phyloP scores from a whole-genome alignment of 2,329 filamentous ascomycete genomes.

The Cercospora beticola region DNA sequence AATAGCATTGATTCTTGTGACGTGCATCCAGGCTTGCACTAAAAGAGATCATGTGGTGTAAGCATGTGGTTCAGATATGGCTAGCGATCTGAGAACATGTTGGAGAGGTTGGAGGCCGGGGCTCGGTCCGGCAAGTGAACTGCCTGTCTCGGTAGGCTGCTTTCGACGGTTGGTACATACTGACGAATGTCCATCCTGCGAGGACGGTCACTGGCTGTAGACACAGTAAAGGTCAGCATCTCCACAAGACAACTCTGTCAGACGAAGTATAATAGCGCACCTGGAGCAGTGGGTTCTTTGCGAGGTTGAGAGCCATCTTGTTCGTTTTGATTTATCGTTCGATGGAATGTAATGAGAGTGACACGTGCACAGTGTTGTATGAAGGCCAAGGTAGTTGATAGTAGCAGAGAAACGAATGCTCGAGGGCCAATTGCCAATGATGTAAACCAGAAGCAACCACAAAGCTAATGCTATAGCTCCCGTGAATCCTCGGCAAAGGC shows the following conservation, averaged over 20 bases:
- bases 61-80: background rate
- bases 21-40: constrained; percentile 11
- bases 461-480: background rate
- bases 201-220: constrained; percentile 1
- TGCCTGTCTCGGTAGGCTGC: background rate
- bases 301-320: constrained; percentile 3
- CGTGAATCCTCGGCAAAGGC: background rate
- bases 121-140: background rate
- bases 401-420: background rate
- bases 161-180: background rate
- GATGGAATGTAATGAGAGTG: background rate
- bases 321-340: background rate
- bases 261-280: background rate
- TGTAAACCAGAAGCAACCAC: constrained; percentile 2
- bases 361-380: background rate
- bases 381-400: background rate
- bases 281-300: constrained; percentile 1
- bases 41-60: background rate
- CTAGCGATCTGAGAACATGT: background rate
- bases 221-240: background rate
- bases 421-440: background rate
- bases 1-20: constrained; percentile 7
- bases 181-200: constrained; percentile 4
- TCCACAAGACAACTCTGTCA: background rate
- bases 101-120: background rate